Evolutionary conservation across 2,329 filamentous ascomycete species (phyloP).

Genomic region (Fusarium aywerte): DNA sequence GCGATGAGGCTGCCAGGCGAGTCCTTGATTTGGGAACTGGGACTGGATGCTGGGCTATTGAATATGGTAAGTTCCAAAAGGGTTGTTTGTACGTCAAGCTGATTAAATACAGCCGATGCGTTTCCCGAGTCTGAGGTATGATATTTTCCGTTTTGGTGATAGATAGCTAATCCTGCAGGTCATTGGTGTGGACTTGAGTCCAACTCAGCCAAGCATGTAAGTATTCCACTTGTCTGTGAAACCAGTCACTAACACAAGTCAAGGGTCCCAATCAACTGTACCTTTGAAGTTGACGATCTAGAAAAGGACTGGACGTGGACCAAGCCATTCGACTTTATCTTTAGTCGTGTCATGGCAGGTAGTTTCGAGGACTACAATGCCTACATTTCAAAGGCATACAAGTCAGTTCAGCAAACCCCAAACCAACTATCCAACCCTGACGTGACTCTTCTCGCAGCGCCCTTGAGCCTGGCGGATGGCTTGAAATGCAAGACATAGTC

Average conservation of each 20-base stretch:
- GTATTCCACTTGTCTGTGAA: neutral
- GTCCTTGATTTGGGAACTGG: constrained; percentile 9
- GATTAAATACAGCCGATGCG: neutral
- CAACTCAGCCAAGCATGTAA: constrained; percentile 12
- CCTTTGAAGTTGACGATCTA: constrained; percentile 10
- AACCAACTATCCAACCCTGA: too few species aligned
- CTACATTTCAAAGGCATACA: neutral
- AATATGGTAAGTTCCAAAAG: neutral
- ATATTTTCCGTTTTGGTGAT: fast-evolving
- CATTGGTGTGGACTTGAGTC: constrained; percentile 17
- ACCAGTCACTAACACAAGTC: fast-evolving
- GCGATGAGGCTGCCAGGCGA: neutral
- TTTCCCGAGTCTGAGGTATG: constrained; percentile 4
- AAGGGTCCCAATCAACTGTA: constrained; percentile 10
- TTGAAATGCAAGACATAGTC: neutral
- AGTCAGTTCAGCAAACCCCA: neutral
- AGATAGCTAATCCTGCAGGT: neutral
- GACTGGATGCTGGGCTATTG: constrained; percentile 26
- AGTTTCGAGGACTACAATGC: neutral
- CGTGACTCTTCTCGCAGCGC: neutral
- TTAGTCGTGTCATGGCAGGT: neutral
- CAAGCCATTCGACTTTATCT: neutral
- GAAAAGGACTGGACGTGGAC: constrained; percentile 23
- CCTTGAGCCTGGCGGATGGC: neutral
- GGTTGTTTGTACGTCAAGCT: too few species aligned